A percentile compares a stretch with the other conserved stretches of the same genome.
Evolutionary conservation across 2,329 filamentous ascomycete species (phyloP).

Genomic region (Elsinoe necatrix): DNA sequence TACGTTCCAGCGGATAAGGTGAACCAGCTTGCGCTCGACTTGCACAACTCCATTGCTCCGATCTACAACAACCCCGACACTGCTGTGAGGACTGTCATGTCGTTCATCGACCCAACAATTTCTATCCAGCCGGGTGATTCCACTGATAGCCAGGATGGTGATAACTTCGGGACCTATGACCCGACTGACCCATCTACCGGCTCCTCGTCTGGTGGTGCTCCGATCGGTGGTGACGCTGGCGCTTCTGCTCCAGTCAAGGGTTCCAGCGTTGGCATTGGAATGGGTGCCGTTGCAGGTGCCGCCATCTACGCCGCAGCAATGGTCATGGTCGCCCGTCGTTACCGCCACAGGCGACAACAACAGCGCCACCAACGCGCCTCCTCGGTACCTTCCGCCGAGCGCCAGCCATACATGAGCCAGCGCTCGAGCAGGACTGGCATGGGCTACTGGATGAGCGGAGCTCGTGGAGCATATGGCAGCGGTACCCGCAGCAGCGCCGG

Average conservation of each 20-base stretch:
- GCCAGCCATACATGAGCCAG: constrained; percentile 38
- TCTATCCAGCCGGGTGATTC: constrained; percentile 50
- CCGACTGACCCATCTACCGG: constrained; percentile 28
- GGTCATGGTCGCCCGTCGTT: constrained; percentile 84
- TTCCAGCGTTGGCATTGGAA: constrained; percentile 60
- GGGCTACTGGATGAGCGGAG: constrained; percentile 60
- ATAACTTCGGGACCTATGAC: constrained; percentile 33
- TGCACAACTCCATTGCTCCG: constrained; percentile 61
- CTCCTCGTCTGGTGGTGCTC: constrained; percentile 39
- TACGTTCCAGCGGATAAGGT: constrained; percentile 39
- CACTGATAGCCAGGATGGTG: constrained; percentile 34
- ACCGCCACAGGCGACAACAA: constrained; percentile 73
- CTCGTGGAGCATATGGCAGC: constrained; percentile 35
- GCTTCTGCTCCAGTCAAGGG: constrained; percentile 52
- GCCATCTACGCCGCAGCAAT: constrained; percentile 88
- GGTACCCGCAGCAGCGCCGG: constrained; percentile 36
- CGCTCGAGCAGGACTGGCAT: constrained; percentile 33
- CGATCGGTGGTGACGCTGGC: constrained; percentile 42
- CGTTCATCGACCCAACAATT: constrained; percentile 76
- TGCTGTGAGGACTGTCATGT: constrained; percentile 64
- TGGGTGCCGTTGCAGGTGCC: constrained; percentile 68
- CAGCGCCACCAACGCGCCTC: constrained; percentile 60
- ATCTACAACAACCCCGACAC: constrained; percentile 63
- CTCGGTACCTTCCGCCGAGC: constrained; percentile 65
- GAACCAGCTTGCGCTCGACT: constrained; percentile 55